A percentile compares a stretch with the other conserved stretches of the same genome.
These are phyloP conservation scores for Globisporangium recalcitrans DNA, from an alignment of 352 stramenopile genomes.

Conservation along the genomic window DNA sequence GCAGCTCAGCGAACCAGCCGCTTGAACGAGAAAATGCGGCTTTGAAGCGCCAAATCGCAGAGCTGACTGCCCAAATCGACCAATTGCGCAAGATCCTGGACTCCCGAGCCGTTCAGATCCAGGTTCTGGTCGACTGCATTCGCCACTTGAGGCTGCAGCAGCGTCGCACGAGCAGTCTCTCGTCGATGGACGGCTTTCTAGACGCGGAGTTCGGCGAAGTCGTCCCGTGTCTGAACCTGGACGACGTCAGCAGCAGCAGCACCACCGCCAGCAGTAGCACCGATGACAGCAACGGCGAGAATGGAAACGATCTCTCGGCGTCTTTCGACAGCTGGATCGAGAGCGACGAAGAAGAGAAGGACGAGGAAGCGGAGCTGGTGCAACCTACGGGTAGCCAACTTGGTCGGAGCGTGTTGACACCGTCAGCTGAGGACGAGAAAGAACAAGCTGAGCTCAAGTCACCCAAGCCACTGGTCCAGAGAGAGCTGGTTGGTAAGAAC, in stretches of 20 bases:
- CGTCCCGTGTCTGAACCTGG: not conserved
- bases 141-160: conserved; percentile 5
- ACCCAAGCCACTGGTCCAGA: not conserved
- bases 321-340: conserved; percentile 4
- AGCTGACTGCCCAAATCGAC: not conserved
- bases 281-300: not conserved
- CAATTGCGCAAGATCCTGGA: not conserved
- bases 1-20: not conserved
- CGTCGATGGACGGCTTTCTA: not conserved
- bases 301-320: conserved; percentile 2
- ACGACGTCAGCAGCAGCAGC: not conserved
- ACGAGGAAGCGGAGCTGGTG: not conserved
- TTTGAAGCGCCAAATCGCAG: conserved; percentile 7
- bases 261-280: not conserved
- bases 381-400: not conserved
- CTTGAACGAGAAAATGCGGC: not conserved
- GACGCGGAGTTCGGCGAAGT: not conserved
- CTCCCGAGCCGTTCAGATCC: conserved; percentile 8
- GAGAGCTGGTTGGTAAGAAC: not conserved
- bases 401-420: not conserved
- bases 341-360: not conserved
- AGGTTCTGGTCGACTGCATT: conserved; percentile 1
- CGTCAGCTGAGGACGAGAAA: not conserved
- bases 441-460: not conserved
- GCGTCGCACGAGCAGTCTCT: conserved; percentile 9